Percentiles rank a stretch among this genome's conserved stretches.
Evolutionary conservation across 140 eudicot species (phyloP).

Genomic region (Stevia rebaudiana): DNA sequence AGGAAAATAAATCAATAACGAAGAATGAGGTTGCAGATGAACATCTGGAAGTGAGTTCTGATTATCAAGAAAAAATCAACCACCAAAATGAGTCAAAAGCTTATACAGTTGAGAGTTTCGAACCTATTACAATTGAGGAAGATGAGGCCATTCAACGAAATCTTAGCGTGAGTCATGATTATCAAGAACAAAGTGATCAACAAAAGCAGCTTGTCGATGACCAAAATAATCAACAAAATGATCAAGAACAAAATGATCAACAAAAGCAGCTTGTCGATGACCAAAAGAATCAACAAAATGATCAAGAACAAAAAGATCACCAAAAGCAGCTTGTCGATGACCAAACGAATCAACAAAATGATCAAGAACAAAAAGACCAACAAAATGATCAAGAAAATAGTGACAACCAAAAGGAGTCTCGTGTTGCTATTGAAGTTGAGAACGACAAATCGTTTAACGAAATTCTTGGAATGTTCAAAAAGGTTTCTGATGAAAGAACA

Average conservation of each 20-base stretch:
- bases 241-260: too few relatives aligned
- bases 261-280: too few relatives aligned
- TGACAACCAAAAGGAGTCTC: constrained; percentile 6
- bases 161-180: background rate
- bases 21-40: constrained; percentile 20
- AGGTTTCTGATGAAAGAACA: constrained; percentile 23
- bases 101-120: background rate
- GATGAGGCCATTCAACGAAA: constrained; percentile 5
- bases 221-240: too few relatives aligned
- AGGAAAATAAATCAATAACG: constrained; percentile 19
- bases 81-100: background rate
- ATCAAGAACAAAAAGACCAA: constrained; percentile 18
- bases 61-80: background rate
- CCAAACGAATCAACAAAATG: too few relatives aligned
- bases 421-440: constrained; percentile 3
- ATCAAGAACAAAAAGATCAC: constrained; percentile 19
- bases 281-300: too few relatives aligned
- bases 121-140: constrained; percentile 10
- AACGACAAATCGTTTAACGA: constrained; percentile 22
- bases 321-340: constrained; percentile 18
- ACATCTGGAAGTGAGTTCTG: background rate
- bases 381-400: constrained; percentile 3
- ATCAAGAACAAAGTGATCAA: too few relatives aligned
- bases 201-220: too few relatives aligned
- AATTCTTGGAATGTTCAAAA: constrained; percentile 35